These are phyloP conservation scores for Diaporthe sp. DNA, from an alignment of 2,329 filamentous ascomycete genomes.

Conservation along the genomic window DNA sequence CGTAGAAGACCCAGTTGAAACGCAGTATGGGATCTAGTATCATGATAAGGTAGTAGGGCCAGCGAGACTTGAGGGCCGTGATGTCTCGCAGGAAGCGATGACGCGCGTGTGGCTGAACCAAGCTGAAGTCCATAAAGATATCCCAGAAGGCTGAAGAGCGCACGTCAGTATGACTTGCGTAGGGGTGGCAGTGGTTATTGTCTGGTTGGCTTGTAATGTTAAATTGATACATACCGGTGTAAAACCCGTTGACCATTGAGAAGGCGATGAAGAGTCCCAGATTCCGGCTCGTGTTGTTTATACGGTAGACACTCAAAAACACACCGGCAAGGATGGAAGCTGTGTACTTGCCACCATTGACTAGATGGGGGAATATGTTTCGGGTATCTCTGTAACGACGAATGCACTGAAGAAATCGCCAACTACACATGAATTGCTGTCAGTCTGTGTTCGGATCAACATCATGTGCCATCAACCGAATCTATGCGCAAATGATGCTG, in stretches of 20 bases:
- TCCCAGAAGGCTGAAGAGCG: slow-evolving; percentile 83
- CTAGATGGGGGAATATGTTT: slow-evolving; percentile 91
- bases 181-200: not conserved
- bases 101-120: slow-evolving; percentile 82
- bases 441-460: not conserved
- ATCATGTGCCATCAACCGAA: not conserved
- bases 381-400: slow-evolving; percentile 89
- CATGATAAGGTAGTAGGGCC: slow-evolving; percentile 92
- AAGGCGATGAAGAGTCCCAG: slow-evolving; percentile 84
- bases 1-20: slow-evolving; percentile 96
- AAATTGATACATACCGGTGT: slow-evolving; percentile 72
- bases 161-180: slow-evolving; percentile 17
- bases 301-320: slow-evolving; percentile 85
- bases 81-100: slow-evolving; percentile 81
- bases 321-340: slow-evolving; percentile 87
- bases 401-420: slow-evolving; percentile 91
- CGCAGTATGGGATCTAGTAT: slow-evolving; percentile 85
- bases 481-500: not conserved
- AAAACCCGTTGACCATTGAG: slow-evolving; percentile 85
- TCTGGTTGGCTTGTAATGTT: not conserved
- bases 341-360: slow-evolving; percentile 92
- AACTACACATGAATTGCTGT: slow-evolving; percentile 51
- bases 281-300: slow-evolving; percentile 69
- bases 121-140: slow-evolving; percentile 94
- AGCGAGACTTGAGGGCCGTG: slow-evolving; percentile 82